A percentile compares a stretch with the other conserved stretches of the same genome.
These are phyloP conservation scores for Calendula officinalis DNA, from an alignment of 129 eudicot species.

Conservation along the genomic window DNA sequence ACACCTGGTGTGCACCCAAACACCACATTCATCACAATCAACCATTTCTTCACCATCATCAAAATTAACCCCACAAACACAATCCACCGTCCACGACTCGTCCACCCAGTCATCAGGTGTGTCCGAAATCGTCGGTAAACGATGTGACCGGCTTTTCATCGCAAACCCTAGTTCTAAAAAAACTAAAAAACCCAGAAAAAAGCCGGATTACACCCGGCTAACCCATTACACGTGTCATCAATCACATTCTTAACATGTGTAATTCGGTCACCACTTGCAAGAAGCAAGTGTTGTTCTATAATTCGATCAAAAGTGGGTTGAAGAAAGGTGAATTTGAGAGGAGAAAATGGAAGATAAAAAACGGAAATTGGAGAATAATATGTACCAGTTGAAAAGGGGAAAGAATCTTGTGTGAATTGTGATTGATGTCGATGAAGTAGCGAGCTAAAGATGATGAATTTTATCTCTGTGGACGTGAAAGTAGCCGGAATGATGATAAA, in stretches of 20 bases:
- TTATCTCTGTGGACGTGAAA: conserved; percentile 41
- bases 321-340: conserved; percentile 16
- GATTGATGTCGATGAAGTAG: conserved; percentile 12
- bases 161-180: conserved; percentile 21
- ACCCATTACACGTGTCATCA: conserved; percentile 27
- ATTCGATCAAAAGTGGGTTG: conserved; percentile 16
- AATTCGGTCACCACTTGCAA: background rate
- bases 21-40: conserved; percentile 95
- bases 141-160: conserved; percentile 83
- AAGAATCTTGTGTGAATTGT: conserved; percentile 9
- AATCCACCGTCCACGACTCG: conserved; percentile 95
- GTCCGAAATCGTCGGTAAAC: conserved; percentile 60
- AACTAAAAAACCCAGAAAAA: conserved; percentile 30
- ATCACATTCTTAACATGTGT: conserved; percentile 8
- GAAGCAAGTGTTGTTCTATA: background rate
- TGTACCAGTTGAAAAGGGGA: conserved; percentile 18
- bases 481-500: conserved; percentile 34
- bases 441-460: conserved; percentile 21
- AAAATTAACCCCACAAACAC: conserved; percentile 84
- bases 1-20: conserved; percentile 97
- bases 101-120: conserved; percentile 89
- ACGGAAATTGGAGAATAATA: conserved; percentile 6
- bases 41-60: conserved; percentile 99
- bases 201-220: conserved; percentile 1
- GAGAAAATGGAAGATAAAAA: too few species aligned